phyloP scores from a whole-genome alignment of 306 rosid species.

The Vigna nakashimae region DNA sequence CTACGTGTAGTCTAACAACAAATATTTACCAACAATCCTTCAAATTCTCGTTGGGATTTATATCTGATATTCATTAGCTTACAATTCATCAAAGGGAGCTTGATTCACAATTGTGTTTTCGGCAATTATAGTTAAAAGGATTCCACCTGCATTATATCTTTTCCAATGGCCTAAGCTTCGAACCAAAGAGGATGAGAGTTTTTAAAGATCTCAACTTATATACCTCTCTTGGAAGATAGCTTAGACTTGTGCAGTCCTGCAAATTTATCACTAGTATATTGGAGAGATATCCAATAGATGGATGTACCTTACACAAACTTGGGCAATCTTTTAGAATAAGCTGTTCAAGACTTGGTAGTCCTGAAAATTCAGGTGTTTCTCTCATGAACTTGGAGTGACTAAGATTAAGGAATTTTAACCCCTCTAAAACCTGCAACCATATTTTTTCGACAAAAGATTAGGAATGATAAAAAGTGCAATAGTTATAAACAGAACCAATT shows the following conservation, averaged over 20 bases:
- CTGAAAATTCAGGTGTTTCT: slow-evolving; percentile 42
- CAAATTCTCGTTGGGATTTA: no score
- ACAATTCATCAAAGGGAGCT: no score
- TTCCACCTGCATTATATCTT: slow-evolving; percentile 43
- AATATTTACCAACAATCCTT: no score
- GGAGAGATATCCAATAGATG: slow-evolving; percentile 30
- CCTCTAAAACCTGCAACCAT: neutral
- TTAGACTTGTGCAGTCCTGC: slow-evolving; percentile 7
- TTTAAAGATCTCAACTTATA: slow-evolving; percentile 43
- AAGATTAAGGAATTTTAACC: slow-evolving; percentile 44
- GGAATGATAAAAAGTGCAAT: neutral
- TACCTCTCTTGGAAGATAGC: neutral
- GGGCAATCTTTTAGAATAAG: slow-evolving; percentile 33
- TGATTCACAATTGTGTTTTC: slow-evolving; percentile 34
- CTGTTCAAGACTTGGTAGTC: slow-evolving; percentile 42
- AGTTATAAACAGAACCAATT: neutral
- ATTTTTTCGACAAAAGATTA: neutral
- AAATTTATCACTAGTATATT: neutral
- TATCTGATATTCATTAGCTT: no score
- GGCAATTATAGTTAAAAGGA: slow-evolving; percentile 31
- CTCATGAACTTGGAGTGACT: slow-evolving; percentile 18
- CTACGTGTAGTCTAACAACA: no score
- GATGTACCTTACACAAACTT: slow-evolving; percentile 30
- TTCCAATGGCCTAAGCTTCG: no score
- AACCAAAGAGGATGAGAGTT: slow-evolving; percentile 51